Conservation (phyloP, 2,329 filamentous ascomycete species). For the Epichloe glyceriae region DNA sequence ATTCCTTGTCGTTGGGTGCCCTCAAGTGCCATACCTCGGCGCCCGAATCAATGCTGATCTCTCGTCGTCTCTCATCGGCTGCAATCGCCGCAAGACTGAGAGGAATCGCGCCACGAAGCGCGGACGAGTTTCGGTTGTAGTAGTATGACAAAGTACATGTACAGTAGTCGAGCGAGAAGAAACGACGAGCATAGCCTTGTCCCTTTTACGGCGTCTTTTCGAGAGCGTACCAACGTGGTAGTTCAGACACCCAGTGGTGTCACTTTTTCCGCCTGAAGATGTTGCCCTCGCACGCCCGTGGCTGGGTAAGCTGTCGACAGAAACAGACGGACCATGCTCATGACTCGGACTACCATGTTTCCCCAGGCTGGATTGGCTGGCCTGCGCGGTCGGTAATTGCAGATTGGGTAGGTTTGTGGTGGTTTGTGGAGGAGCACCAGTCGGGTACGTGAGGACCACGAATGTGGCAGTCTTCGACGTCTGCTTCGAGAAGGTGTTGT, state of each 20-base stretch:
- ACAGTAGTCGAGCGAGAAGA: constrained; percentile 91
- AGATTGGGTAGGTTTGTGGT: constrained; percentile 55
- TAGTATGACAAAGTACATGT: constrained; percentile 95
- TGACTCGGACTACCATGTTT: constrained; percentile 33
- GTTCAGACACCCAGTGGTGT: constrained; percentile 32
- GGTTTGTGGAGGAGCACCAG: constrained; percentile 62
- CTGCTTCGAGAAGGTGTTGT: constrained; percentile 97
- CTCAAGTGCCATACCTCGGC: constrained; percentile 94
- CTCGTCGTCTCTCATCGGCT: constrained; percentile 73
- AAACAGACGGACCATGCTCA: constrained; percentile 35
- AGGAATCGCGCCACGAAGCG: constrained; percentile 82
- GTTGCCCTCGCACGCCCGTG: constrained; percentile 26
- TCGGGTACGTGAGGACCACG: constrained; percentile 87
- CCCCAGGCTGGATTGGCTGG: constrained; percentile 39
- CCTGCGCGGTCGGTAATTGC: constrained; percentile 24
- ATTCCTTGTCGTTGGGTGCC: constrained; percentile 72
- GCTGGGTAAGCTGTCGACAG: constrained; percentile 48
- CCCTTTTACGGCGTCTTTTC: constrained; percentile 90
- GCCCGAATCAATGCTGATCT: constrained; percentile 93
- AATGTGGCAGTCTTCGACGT: constrained; percentile 91
- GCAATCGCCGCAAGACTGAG: constrained; percentile 83
- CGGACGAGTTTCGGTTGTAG: constrained; percentile 84
- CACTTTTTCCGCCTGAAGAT: constrained; percentile 40
- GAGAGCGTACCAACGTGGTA: constrained; percentile 77
- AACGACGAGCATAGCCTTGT: constrained; percentile 83